Conservation (phyloP, 768 basidiomycete species). For the Russula brevipes region DNA sequence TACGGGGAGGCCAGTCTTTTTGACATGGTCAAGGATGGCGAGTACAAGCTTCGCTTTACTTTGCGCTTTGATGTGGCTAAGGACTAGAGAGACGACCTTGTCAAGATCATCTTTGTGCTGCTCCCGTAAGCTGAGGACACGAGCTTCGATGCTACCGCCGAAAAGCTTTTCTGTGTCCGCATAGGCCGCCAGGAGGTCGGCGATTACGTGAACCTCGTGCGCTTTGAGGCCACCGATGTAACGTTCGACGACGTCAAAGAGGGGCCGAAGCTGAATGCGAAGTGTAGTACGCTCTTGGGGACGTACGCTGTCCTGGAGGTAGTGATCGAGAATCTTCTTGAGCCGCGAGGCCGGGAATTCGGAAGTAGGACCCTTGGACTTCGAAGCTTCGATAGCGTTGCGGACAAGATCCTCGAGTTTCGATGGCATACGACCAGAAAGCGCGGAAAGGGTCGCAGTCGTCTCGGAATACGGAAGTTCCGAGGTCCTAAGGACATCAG, state of each 20-base stretch:
- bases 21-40: conserved; percentile 84
- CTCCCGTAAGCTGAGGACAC: conserved; percentile 85
- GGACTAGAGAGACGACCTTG: conserved; percentile 75
- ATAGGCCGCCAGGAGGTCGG: conserved; percentile 71
- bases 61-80: conserved; percentile 94
- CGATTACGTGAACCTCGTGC: conserved; percentile 77
- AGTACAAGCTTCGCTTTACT: conserved; percentile 88
- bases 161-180: conserved; percentile 88
- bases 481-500: conserved; percentile 73
- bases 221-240: conserved; percentile 80
- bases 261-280: conserved; percentile 58
- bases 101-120: conserved; percentile 91
- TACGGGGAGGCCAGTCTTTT: conserved; percentile 68
- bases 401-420: conserved; percentile 88
- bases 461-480: conserved; percentile 88
- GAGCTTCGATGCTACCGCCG: conserved; percentile 89
- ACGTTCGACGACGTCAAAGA: conserved; percentile 72
- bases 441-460: conserved; percentile 73
- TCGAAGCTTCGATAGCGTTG: conserved; percentile 67
- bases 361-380: conserved; percentile 59
- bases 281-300: conserved; percentile 79
- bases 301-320: conserved; percentile 72
- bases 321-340: conserved; percentile 82
- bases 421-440: conserved; percentile 88
- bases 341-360: conserved; percentile 91